Conservation (phyloP, 1,139 yeast species). For the Geotrichum histeridarum region DNA sequence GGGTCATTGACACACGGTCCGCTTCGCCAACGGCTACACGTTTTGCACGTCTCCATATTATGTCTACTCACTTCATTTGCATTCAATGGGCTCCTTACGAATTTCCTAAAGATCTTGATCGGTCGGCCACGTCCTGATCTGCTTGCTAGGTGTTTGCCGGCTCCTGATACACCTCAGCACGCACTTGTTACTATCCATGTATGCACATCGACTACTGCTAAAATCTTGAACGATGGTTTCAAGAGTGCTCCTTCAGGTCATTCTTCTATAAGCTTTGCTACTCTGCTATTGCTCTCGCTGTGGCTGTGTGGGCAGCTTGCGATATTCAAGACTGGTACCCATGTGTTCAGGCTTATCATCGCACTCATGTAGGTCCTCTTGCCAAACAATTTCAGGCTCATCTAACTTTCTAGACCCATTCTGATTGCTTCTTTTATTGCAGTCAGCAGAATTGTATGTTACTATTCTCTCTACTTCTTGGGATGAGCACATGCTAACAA, state of each 20-base stretch:
- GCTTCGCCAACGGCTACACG: conserved; percentile 28
- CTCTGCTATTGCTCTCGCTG: conserved; percentile 55
- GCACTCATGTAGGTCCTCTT: conserved; percentile 20
- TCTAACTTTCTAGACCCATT: conserved; percentile 8
- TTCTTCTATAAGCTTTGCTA: conserved; percentile 62
- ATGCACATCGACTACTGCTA: conserved; percentile 43
- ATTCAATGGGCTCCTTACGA: conserved; percentile 47
- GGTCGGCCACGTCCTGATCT: conserved; percentile 84
- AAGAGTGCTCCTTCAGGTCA: conserved; percentile 83
- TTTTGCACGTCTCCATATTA: conserved; percentile 41
- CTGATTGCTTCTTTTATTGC: conserved; percentile 18
- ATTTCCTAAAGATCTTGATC: conserved; percentile 62
- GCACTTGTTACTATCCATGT: conserved; percentile 49
- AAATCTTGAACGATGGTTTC: conserved; percentile 54
- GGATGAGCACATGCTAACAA: not conserved
- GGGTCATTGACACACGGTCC: conserved; percentile 27
- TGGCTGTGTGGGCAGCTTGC: conserved; percentile 60
- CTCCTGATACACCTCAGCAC: conserved; percentile 36
- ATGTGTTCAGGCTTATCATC: conserved; percentile 30
- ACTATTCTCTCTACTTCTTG: conserved; percentile 41
- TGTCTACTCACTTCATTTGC: conserved; percentile 44
- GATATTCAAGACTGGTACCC: conserved; percentile 38
- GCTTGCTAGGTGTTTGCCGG: conserved; percentile 61
- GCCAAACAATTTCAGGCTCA: not conserved
- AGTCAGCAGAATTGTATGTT: conserved; percentile 17